These are phyloP conservation scores for Cladosporium halotolerans DNA, from an alignment of 2,329 filamentous ascomycete genomes.

Conservation along the genomic window DNA sequence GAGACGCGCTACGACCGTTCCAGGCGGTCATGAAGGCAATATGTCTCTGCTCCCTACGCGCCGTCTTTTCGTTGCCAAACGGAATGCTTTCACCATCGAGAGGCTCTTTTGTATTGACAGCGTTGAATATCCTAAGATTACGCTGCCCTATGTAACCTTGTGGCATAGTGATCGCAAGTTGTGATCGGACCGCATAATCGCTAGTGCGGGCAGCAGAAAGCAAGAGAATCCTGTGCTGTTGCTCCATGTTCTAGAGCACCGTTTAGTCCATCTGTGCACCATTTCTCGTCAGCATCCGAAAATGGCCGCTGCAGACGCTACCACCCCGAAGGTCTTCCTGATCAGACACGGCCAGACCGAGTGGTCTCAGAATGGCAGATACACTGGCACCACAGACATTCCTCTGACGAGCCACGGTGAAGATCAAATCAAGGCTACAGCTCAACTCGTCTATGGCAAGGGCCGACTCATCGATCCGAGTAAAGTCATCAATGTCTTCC, in stretches of 20 bases:
- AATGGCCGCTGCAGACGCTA: slow-evolving; percentile 33
- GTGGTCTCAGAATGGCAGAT: slow-evolving; percentile 76
- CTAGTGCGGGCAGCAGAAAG: slow-evolving; percentile 5
- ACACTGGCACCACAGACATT: slow-evolving; percentile 83
- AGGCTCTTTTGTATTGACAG: too few species aligned
- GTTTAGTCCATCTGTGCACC: too few species aligned
- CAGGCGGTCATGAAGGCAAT: slow-evolving; percentile 3
- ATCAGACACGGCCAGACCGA: slow-evolving; percentile 90
- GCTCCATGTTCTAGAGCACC: background rate
- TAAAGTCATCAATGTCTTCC: slow-evolving; percentile 42
- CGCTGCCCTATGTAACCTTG: too few species aligned
- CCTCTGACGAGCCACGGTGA: slow-evolving; percentile 73
- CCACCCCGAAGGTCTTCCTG: slow-evolving; percentile 69
- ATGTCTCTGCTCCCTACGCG: background rate
- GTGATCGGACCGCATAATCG: background rate
- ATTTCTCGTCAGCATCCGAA: background rate
- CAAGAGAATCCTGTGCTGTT: slow-evolving; percentile 7
- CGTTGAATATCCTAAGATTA: too few species aligned
- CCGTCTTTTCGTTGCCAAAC: too few species aligned
- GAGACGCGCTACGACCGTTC: background rate
- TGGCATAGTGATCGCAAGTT: too few species aligned
- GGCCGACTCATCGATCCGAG: slow-evolving; percentile 48
- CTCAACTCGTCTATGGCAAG: slow-evolving; percentile 42
- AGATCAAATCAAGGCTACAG: slow-evolving; percentile 51
- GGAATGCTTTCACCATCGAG: too few species aligned